phyloP scores from a whole-genome alignment of 257 asterid species.

The Echium plantagineum region DNA sequence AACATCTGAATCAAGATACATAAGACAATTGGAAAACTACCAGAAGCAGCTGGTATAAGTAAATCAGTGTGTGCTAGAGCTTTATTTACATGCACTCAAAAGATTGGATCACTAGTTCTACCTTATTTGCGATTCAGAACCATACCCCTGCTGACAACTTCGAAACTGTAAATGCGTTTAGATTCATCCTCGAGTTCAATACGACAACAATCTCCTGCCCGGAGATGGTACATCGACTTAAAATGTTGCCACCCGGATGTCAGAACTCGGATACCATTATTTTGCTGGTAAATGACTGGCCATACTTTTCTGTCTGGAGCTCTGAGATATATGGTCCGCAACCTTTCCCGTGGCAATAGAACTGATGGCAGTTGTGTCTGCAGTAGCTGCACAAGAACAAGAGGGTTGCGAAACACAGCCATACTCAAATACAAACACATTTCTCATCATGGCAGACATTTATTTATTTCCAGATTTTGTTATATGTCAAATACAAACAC shows the following conservation, averaged over 20 bases:
- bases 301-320: slow-evolving; percentile 11
- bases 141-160: neutral
- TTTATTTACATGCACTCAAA: too few species aligned
- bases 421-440: neutral
- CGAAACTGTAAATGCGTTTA: slow-evolving; percentile 2
- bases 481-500: too few species aligned
- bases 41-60: neutral
- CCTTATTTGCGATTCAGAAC: neutral
- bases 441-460: neutral
- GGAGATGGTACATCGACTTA: slow-evolving; percentile 7
- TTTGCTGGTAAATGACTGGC: slow-evolving; percentile 10
- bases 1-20: neutral
- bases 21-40: neutral
- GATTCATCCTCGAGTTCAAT: slow-evolving; percentile 3
- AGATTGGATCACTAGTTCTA: neutral
- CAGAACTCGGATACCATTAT: slow-evolving; percentile 5
- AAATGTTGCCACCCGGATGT: slow-evolving; percentile 10
- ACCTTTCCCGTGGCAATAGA: neutral
- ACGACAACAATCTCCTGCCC: slow-evolving; percentile 14
- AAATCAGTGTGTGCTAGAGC: neutral
- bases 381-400: slow-evolving; percentile 12
- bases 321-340: slow-evolving; percentile 4
- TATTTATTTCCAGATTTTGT: too few species aligned
- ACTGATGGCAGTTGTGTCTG: slow-evolving; percentile 7
- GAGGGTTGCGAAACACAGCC: neutral